Conservation (phyloP, 495 filamentous ascomycete species). For the Trichoderma reesei region DNA sequence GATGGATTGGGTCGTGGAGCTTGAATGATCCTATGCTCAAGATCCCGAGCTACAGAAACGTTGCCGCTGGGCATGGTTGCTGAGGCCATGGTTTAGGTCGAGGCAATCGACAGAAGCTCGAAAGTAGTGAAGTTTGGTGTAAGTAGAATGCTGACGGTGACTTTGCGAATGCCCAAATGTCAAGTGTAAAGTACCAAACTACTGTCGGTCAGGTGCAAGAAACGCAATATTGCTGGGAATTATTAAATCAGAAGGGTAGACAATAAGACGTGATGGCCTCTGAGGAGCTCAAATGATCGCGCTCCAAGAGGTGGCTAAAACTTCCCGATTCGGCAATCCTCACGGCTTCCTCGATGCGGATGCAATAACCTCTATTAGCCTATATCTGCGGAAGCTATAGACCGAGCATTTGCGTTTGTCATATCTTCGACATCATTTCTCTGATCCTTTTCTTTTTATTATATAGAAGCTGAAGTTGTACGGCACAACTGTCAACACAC, state of each 20-base stretch:
- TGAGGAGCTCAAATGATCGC: neutral
- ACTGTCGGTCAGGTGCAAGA: no score
- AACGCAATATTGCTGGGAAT: no score
- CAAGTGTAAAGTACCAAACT: no score
- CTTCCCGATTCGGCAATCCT: neutral
- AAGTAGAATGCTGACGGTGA: no score
- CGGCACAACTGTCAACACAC: neutral
- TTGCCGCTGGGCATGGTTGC: neutral
- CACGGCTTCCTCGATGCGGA: neutral
- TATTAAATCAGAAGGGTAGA: no score
- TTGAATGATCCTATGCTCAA: neutral
- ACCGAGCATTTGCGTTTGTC: neutral
- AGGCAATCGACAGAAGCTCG: neutral
- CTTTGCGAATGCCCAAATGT: no score
- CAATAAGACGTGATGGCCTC: neutral
- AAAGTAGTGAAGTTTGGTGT: neutral
- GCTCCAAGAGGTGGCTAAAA: conserved; percentile 4
- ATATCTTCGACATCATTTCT: no score
- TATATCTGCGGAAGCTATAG: neutral
- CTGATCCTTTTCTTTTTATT: no score
- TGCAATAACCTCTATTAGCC: neutral
- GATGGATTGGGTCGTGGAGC: conserved; percentile 39
- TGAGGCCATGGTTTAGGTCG: neutral
- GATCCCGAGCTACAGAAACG: neutral
- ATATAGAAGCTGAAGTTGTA: no score